Evolutionary conservation across 208 protist species (phyloP), one percentile per base, ranked within the genome.

Genomic region (Leptomonas seymouri): DNA sequence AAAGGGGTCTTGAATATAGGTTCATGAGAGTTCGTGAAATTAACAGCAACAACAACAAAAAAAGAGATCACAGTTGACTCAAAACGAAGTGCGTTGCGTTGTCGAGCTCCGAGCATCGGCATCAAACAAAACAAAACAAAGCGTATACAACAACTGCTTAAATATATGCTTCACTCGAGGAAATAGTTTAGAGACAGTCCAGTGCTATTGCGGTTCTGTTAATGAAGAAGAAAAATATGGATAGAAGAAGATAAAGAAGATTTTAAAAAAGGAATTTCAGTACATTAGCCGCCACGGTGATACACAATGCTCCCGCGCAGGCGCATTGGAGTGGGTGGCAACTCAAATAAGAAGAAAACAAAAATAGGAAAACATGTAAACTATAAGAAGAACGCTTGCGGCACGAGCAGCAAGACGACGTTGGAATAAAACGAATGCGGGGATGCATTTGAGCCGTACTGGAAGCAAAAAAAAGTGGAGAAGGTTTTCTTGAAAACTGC

Each of bases 311-410:
- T 21, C n/a, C 21, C 50, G 50, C 31, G 11, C 27, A 16, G 12
- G 27, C 3, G 28, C 49, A 12, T 12, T 15, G 31, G 1, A n/a
- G 42, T 7, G 34, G 7, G 34, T 39, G 34, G 25, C 16, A 34
- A 56, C 28, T 44, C 55, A 60, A 20, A 39, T 55, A 63, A 46
- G 27, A 44, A n/a, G 3, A 69, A 79, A 50, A 65, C 21, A 64
- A 23, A 61, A 58, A 71, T 31, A 7, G 39, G 0, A 31, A 20
- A 39, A 3, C 3, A 3, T 9, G 34, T 9, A 12, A n/a, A 56
- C 18, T 41, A 18, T 2, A 31, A 58, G 16, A 31, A 49, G 45
- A 25, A 42, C n/a, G n/a, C n/a, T 56, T 30, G 44, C 45, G 41
- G 27, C 27, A 9, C 30, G 5, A n/a, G 18, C 23, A 45, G n/a